phyloP scores from a whole-genome alignment of 768 basidiomycete genomes.

The Trametes meyenii region DNA sequence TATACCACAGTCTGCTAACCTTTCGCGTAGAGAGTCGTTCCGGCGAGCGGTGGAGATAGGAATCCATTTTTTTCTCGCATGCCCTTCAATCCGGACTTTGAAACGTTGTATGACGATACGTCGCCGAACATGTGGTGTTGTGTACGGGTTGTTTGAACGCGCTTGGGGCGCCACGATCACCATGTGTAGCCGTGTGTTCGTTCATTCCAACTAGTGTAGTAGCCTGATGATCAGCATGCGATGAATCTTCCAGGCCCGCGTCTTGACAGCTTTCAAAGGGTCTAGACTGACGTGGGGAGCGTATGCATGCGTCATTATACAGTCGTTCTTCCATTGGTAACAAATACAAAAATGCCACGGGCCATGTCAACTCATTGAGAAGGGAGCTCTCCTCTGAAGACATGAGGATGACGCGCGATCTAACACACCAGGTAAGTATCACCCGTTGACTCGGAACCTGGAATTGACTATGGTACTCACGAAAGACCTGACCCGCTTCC shows the following conservation, averaged over 20 bases:
- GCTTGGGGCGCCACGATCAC: neutral
- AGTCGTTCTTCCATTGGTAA: too few relatives aligned
- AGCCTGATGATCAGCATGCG: too few relatives aligned
- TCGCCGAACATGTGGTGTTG: neutral
- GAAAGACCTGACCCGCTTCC: constrained; percentile 45
- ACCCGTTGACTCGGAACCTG: neutral
- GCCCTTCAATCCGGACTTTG: neutral
- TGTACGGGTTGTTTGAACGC: neutral
- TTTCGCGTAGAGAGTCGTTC: too few relatives aligned
- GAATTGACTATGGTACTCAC: constrained; percentile 32
- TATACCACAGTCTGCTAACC: too few relatives aligned
- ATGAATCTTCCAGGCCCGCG: too few relatives aligned
- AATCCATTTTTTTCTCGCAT: too few relatives aligned
- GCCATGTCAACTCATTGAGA: neutral
- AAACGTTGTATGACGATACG: neutral
- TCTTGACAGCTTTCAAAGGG: too few relatives aligned
- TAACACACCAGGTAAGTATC: neutral
- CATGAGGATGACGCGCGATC: constrained; percentile 11
- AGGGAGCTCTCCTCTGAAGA: constrained; percentile 2
- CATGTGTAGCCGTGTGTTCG: neutral
- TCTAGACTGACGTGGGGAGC: too few relatives aligned
- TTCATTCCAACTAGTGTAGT: too few relatives aligned
- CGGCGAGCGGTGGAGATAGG: too few relatives aligned
- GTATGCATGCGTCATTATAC: too few relatives aligned
- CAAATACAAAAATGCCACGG: too few relatives aligned